phyloP scores from a whole-genome alignment of 768 basidiomycete genomes.

The Cystobasidium tubakii region DNA sequence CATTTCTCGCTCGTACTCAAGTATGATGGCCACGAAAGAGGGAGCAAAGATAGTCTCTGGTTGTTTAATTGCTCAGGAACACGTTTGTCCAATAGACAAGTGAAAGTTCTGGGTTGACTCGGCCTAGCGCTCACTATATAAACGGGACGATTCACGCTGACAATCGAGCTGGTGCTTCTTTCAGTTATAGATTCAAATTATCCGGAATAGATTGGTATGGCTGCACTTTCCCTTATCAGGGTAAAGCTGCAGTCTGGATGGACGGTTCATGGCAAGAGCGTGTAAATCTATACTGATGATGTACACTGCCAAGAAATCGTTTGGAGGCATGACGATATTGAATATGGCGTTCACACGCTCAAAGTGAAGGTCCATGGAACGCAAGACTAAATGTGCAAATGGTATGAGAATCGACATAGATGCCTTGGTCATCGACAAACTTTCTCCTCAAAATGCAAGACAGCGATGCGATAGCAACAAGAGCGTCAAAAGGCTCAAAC shows the following conservation, averaged over 20 bases:
- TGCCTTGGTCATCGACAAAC: conserved; percentile 13
- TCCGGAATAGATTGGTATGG: conserved; percentile 30
- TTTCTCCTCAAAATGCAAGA: background rate
- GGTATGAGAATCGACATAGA: conserved; percentile 20
- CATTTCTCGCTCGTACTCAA: background rate
- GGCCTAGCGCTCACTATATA: too few relatives aligned
- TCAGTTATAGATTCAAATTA: conserved; percentile 8
- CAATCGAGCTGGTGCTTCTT: background rate
- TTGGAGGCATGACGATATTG: background rate
- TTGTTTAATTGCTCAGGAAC: background rate
- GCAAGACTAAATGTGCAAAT: background rate
- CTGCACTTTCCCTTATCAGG: background rate
- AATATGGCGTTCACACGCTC: conserved; percentile 3
- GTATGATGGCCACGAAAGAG: background rate
- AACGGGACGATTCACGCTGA: background rate
- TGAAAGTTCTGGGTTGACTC: too few relatives aligned
- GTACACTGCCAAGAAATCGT: conserved; percentile 7
- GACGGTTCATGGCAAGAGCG: background rate
- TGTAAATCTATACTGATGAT: conserved; percentile 7
- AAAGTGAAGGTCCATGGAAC: background rate
- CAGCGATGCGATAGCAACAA: background rate
- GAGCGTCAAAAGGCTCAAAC: background rate
- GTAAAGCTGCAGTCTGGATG: conserved; percentile 18
- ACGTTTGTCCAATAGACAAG: background rate
- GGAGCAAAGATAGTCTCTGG: background rate